Conservation (phyloP, 257 asterid genomes). For the Agastache rugosa region DNA sequence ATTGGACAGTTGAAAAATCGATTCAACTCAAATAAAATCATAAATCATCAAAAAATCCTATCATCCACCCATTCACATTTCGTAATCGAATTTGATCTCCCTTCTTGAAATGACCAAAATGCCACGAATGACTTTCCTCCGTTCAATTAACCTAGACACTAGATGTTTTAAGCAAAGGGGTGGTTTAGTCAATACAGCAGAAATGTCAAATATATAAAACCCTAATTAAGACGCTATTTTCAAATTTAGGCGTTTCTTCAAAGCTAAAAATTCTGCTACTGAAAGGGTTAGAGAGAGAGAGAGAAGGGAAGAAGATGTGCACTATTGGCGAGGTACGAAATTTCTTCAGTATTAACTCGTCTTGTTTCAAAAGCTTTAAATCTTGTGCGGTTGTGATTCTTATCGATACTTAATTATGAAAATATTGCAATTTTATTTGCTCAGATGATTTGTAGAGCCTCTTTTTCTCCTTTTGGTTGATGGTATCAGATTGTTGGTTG, state of each 20-base stretch:
- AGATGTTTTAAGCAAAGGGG: background rate
- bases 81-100: conserved; percentile 23
- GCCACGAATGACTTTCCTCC: background rate
- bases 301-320: conserved; percentile 40
- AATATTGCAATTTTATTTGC: conserved; percentile 19
- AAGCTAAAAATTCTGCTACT: conserved; percentile 22
- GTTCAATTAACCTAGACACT: conserved; percentile 53
- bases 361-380: background rate
- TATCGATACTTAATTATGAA: conserved; percentile 10
- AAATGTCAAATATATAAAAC: background rate
- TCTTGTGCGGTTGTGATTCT: background rate
- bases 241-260: conserved; percentile 25
- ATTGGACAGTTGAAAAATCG: too few species aligned
- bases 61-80: conserved; percentile 21
- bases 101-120: conserved; percentile 34
- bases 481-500: background rate
- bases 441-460: background rate
- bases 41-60: background rate
- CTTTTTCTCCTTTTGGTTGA: background rate
- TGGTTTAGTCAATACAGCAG: conserved; percentile 33
- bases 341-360: background rate
- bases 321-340: conserved; percentile 46
- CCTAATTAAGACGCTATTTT: background rate
- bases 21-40: background rate
- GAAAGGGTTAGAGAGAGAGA: conserved; percentile 1